A percentile compares a stretch with the other conserved stretches of the same genome.
These are phyloP conservation scores for Fusarium verticillioides DNA, from an alignment of 2,329 filamentous ascomycete species.

Conservation along the genomic window DNA sequence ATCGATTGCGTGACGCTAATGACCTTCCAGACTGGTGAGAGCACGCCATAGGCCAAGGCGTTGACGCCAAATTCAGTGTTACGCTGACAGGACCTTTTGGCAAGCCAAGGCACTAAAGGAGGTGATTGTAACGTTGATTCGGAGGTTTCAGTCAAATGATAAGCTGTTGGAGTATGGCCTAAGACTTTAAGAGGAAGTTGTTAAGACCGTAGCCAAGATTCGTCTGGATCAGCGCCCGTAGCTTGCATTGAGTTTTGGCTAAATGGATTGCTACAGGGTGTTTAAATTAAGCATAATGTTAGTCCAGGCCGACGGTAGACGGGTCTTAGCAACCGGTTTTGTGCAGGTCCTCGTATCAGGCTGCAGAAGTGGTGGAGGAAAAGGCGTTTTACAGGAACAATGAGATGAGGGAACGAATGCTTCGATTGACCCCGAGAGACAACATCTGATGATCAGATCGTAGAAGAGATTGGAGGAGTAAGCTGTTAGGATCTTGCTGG, in stretches of 20 bases:
- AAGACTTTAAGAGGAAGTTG: neutral
- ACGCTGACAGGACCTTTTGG: conserved; percentile 1
- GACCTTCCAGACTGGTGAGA: conserved; percentile 25
- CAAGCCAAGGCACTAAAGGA: neutral
- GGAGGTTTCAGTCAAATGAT: neutral
- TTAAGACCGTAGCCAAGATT: neutral
- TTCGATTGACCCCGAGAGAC: fast-evolving
- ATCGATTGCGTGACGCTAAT: conserved; percentile 17
- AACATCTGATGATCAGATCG: neutral
- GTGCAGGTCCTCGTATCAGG: too few relatives aligned
- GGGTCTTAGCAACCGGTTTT: fast-evolving
- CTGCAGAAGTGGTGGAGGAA: neutral
- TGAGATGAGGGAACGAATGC: neutral
- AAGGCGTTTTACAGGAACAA: fast-evolving
- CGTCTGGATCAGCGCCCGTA: neutral
- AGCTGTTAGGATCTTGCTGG: fast-evolving
- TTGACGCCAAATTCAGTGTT: conserved; percentile 19
- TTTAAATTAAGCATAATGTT: neutral
- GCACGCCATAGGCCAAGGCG: conserved; percentile 25
- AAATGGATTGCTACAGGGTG: neutral
- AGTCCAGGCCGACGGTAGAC: neutral
- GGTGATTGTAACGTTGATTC: neutral
- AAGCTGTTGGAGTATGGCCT: neutral
- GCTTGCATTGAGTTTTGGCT: neutral
- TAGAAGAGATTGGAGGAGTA: fast-evolving